Base-by-base conservation (phyloP, 305 asterid species). In the Fraxinus albicans region DNA sequence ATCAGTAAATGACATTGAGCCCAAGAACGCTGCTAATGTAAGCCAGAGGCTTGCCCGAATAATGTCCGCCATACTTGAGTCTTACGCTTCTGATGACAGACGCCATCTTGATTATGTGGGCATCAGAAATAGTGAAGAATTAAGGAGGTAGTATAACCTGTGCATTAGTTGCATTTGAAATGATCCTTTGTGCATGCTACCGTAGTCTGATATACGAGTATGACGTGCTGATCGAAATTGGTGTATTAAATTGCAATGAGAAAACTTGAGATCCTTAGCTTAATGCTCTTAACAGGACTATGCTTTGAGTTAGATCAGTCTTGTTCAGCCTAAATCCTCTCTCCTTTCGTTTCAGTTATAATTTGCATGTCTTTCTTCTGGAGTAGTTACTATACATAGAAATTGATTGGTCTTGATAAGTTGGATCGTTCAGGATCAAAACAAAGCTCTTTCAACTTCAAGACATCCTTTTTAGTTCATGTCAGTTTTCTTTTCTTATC, bases 91-190 rank as follows among this genome's bases (percentile, higher is more conserved):
- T 42, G 95, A 92, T 73, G 97, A 94, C 78, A 85, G 93, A 15
- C 82, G 74, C 25, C 89, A 82, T 80, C 91, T 96, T 81, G 97
- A 96, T 88, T 96, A 91, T 83, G 40, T 85, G 0, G 94, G 91
- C 77, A 94, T 96, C 88, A 92, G 97, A 93, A 92, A 93, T 73
- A 94, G 98, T 23, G 98, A 96, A 92, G 99, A 96, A 89, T 96
- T 96, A 73, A 86, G 98, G 40, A 93, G 99, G 97, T 96, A 88
- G 83, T 21, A 47, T 33, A 12, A 15, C 74, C 67, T 50, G 7
- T 29, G 29, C 53, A 40, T 78, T 76, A 13, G 23, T 69, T 69
- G 13, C 73, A 78, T 21, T 78, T 27, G 58, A 44, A 19, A 33
- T 34, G 33, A 60, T 10, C 73, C 33, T 23, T 63, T 63, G 72